These are phyloP conservation scores for Phytophthora sp. DNA, from an alignment of 352 stramenopile species.

Conservation along the genomic window DNA sequence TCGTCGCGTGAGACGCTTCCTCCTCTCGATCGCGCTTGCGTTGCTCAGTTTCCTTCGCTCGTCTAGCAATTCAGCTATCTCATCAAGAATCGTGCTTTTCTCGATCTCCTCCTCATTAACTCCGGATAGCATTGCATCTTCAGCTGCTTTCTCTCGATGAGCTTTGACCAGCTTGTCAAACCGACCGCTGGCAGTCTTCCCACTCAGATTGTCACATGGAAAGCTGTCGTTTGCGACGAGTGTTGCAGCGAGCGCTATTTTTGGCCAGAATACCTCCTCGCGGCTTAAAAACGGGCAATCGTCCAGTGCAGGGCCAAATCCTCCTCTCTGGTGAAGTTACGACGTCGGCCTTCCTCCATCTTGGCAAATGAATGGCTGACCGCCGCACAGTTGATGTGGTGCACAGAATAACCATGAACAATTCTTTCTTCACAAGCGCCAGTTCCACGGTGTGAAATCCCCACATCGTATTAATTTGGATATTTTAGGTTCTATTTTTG, in stretches of 20 bases:
- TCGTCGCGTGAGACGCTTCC: neutral
- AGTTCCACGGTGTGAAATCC: too few relatives aligned
- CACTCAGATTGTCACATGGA: neutral
- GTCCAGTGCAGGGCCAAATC: neutral
- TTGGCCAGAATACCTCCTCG: constrained; percentile 2
- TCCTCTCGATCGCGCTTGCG: constrained; percentile 3
- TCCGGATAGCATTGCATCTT: neutral
- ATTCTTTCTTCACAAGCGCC: too few relatives aligned
- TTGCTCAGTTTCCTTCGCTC: neutral
- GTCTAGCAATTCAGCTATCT: neutral
- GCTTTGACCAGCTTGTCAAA: constrained; percentile 10
- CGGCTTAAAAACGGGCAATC: constrained; percentile 4
- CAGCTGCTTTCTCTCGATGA: neutral
- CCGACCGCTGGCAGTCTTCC: constrained; percentile 14
- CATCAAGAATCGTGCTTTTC: constrained; percentile 2
- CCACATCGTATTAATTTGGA: too few relatives aligned
- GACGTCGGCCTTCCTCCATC: too few relatives aligned
- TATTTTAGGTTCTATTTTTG: too few relatives aligned
- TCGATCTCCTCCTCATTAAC: neutral
- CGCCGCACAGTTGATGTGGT: too few relatives aligned
- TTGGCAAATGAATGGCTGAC: too few relatives aligned
- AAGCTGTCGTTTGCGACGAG: constrained; percentile 10
- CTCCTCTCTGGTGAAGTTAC: constrained; percentile 3
- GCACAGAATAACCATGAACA: too few relatives aligned
- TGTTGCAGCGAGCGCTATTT: neutral